Base-by-base conservation (phyloP, 1,284 basidiomycete genomes). In the Trametes pubescens region DNA sequence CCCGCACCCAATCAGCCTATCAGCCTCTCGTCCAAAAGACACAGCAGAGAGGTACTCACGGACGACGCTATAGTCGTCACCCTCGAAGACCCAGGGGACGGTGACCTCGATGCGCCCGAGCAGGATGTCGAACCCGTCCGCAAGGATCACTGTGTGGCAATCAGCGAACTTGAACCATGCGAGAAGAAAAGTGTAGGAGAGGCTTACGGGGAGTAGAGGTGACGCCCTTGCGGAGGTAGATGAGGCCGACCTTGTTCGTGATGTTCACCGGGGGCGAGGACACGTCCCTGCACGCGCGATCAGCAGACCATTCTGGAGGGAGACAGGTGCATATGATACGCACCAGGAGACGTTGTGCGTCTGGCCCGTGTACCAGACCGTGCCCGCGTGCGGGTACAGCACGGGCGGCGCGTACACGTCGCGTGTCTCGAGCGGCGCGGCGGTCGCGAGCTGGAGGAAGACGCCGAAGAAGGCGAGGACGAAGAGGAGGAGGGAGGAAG, bases 341-440 rank as follows among this genome's bases (percentile, higher is more conserved):
- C 59, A 80, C 79, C 84, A 86, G 49, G 77, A 79, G 63, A 86
- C 80, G 49, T 70, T 76, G 67, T 75, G 77, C 2, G 63, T 73
- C 47, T 72, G 21, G 2, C 83, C 82, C 44, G 72, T 73, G 34
- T 64, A 44, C 82, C 83, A 85, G 44, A 76, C 61, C 16, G 78
- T 76, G 53, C 63, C 71, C 24, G 54, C 57, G 26, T 60, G 53
- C 0, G 84, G 84, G 24, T 69, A 74, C 6, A 71, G 67, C 44
- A 85, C 73, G 4, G 48, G 62, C 3, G 84, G 83, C 0, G 71
- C 76, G 70, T 75, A 84, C 1, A 84, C 82, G 63, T 85, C 82
- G 10, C 72, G 68, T 49, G 59, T 64, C 37, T 66, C 57, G 51
- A 58, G 38, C 58, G 64, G 62, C 14, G 48, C 32, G 2, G 65